These are phyloP conservation scores for Jaenimonas drosophilae DNA, from an alignment of 208 protist genomes.

Conservation along the genomic window DNA sequence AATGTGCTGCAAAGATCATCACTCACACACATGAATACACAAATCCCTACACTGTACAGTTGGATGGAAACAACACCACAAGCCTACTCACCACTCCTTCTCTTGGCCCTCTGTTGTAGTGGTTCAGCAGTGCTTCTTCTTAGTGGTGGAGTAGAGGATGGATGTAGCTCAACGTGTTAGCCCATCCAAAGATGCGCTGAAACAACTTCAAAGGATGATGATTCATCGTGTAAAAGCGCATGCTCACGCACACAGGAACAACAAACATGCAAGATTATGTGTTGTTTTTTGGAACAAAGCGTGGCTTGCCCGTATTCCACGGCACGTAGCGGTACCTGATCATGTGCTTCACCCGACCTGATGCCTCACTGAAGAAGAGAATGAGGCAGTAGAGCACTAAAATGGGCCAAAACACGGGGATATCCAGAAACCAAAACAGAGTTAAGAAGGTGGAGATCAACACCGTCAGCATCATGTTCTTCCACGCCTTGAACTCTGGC, in stretches of 20 bases:
- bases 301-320: constrained; percentile 75
- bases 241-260: too few relatives aligned
- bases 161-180: too few relatives aligned
- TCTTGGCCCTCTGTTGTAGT: too few relatives aligned
- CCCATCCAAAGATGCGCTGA: too few relatives aligned
- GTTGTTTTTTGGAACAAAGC: too few relatives aligned
- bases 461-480: constrained; percentile 70
- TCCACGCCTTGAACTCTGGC: constrained; percentile 97
- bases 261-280: too few relatives aligned
- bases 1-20: not conserved
- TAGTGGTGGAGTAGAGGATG: too few relatives aligned
- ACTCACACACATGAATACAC: not conserved
- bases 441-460: constrained; percentile 86
- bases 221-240: too few relatives aligned
- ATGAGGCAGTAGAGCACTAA: constrained; percentile 96
- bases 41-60: not conserved
- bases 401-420: constrained; percentile 98
- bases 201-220: too few relatives aligned
- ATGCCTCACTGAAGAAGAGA: constrained; percentile 92
- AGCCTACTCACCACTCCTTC: too few relatives aligned
- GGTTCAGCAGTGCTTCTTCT: too few relatives aligned
- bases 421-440: constrained; percentile 91
- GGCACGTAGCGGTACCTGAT: constrained; percentile 94
- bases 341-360: constrained; percentile 95
- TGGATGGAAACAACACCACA: not conserved